These are phyloP conservation scores for Stygiomarasmius scandens DNA, from an alignment of 1,284 basidiomycete species.

Conservation along the genomic window DNA sequence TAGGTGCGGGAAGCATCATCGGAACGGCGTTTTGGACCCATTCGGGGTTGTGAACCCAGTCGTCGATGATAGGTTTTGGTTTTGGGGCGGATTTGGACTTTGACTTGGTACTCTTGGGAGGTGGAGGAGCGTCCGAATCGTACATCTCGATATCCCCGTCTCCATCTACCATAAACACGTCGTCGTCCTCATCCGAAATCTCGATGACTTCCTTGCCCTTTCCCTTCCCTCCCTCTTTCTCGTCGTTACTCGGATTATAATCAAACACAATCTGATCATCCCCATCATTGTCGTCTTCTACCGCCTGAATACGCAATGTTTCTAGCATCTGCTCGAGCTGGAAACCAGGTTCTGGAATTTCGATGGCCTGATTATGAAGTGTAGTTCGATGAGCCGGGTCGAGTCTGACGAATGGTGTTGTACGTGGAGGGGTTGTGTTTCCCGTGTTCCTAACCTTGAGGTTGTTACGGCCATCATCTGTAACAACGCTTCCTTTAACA, in stretches of 20 bases:
- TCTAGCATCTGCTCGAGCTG: conserved; percentile 49
- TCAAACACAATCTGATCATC: conserved; percentile 52
- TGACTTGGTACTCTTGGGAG: background rate
- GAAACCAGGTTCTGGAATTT: conserved; percentile 57
- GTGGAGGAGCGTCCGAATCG: background rate
- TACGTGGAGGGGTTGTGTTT: conserved; percentile 10
- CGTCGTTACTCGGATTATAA: background rate
- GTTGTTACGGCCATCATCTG: no score
- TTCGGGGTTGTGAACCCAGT: conserved; percentile 56
- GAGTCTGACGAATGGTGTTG: conserved; percentile 37
- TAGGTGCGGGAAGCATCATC: conserved; percentile 55
- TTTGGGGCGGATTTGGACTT: conserved; percentile 19
- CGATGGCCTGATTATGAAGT: conserved; percentile 35
- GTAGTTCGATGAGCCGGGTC: conserved; percentile 39
- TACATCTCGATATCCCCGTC: conserved; percentile 20
- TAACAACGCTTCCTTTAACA: conserved; percentile 42
- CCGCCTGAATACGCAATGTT: conserved; percentile 39
- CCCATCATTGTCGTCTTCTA: conserved; percentile 47
- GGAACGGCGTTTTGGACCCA: conserved; percentile 48
- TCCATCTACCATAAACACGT: conserved; percentile 17
- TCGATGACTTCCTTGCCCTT: conserved; percentile 17
- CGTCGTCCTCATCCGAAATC: conserved; percentile 20
- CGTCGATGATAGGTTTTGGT: conserved; percentile 32
- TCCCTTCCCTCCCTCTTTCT: background rate
- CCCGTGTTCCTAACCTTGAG: background rate